Conservation (phyloP, 2,329 filamentous ascomycete genomes). For the Ambrosiella beaveri region DNA sequence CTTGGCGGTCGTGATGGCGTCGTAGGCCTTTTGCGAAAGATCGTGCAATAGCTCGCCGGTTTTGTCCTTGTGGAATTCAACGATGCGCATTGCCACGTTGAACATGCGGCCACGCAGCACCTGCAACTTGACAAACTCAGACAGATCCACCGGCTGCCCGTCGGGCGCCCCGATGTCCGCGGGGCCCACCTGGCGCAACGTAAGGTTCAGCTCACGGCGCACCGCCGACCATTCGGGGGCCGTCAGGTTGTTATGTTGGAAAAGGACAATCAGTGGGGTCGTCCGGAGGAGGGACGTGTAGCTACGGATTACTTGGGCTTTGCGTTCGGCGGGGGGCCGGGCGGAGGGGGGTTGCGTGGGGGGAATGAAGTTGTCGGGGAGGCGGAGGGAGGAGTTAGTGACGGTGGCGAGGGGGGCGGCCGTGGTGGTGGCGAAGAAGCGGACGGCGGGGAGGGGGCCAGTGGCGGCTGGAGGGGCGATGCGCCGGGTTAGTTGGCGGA, state of each 20-base stretch:
- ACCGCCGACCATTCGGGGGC: conserved; percentile 43
- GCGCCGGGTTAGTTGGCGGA: conserved; percentile 9
- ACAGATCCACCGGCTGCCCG: conserved; percentile 29
- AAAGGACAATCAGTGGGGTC: conserved; percentile 69
- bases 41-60: conserved; percentile 27
- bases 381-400: conserved; percentile 16
- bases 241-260: conserved; percentile 53
- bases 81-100: conserved; percentile 63
- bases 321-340: conserved; percentile 70
- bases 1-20: conserved; percentile 25
- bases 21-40: conserved; percentile 35
- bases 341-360: conserved; percentile 74
- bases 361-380: conserved; percentile 35
- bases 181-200: conserved; percentile 24
- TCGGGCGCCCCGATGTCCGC: conserved; percentile 15
- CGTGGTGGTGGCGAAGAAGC: neutral
- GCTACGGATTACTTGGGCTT: conserved; percentile 69
- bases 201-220: conserved; percentile 26
- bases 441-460: neutral
- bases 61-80: conserved; percentile 59
- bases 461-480: neutral
- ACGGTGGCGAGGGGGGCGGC: conserved; percentile 16
- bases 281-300: conserved; percentile 81
- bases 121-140: conserved; percentile 54
- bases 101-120: conserved; percentile 84